Base-by-base conservation (phyloP, 192 early-diverging fungal species). In the Coemansia sp. region DNA sequence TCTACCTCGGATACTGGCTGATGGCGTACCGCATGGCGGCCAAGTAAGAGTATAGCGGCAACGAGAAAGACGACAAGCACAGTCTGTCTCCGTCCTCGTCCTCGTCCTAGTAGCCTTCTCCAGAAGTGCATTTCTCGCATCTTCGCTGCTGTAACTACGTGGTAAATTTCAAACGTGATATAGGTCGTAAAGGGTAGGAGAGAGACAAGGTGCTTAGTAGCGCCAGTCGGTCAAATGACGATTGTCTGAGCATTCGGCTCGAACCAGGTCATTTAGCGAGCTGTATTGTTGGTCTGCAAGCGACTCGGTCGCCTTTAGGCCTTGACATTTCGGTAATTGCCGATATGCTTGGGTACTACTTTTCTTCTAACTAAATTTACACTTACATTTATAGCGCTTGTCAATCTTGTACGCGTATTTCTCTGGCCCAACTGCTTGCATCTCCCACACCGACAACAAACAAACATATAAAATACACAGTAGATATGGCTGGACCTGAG, bases 401-500 rank as follows among this genome's bases (percentile, higher is more conserved):
- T 17, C 17, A 45, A 45, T 45, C 15, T 45, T 45, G 42, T 45
- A 45, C 42, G 42, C 42, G 42, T 45, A 45, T 8, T 38, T 58
- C 25, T 55, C 34, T 14, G 32, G n/a, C 58, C 37, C 62, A 25
- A 32, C 32, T 70, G 25, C 32, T 31, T n/a, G 51, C 29, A 9
- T 21, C 19, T 34, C 53, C n/a, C 34, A 27, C 15, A 2, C 14
- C 48, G 25, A 10, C 32, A 17, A 17, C 34, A 8, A 38, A 15
- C 46, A 37, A 64, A 29, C 27, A 21, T 25, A 64, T 34, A 37
- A 53, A 64, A 36, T 42, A 39, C 7, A 21, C 48, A 23, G 50
- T 34, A 55, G 25, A 55, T 25, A 74, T 77, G 72, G 80, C 86
- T 66, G 93, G 91, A 61, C 95, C 95, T 46, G 95, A 94, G 70